phyloP scores from a whole-genome alignment of 106 monocot species.

The Dendrobium officinale region DNA sequence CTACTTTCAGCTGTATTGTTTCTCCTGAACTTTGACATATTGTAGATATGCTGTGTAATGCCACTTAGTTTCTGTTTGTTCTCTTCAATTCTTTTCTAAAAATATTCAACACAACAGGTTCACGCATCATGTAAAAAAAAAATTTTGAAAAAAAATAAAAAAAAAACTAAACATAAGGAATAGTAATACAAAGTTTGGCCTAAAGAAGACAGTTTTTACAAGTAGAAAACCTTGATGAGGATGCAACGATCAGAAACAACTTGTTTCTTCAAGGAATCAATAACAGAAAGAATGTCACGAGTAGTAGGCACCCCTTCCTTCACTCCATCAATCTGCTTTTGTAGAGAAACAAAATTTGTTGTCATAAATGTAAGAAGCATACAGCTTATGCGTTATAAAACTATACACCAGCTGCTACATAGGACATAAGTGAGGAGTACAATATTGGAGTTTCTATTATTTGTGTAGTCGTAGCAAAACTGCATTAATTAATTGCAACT shows the following conservation, averaged over 20 bases:
- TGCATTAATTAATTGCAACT: background rate
- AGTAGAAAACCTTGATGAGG: slow-evolving; percentile 48
- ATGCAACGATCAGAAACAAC: slow-evolving; percentile 43
- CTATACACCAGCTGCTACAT: background rate
- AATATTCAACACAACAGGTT: background rate
- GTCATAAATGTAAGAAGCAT: background rate
- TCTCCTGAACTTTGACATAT: slow-evolving; percentile 51
- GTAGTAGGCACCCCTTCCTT: slow-evolving; percentile 27
- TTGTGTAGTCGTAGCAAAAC: background rate
- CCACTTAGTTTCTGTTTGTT: slow-evolving; percentile 66
- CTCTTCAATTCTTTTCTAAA: slow-evolving; percentile 82
- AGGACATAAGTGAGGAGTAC: background rate
- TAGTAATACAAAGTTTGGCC: background rate
- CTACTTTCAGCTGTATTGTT: slow-evolving; percentile 16
- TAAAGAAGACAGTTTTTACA: slow-evolving; percentile 1
- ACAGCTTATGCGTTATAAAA: background rate
- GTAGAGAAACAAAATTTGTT: slow-evolving; percentile 5
- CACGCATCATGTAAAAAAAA: background rate
- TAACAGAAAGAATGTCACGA: slow-evolving; percentile 38
- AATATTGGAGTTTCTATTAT: background rate
- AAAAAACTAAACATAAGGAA: background rate
- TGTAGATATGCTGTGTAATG: slow-evolving; percentile 45
- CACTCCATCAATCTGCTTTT: slow-evolving; percentile 34
- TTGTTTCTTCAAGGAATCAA: slow-evolving; percentile 60
- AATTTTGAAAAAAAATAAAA: background rate